Conservation (phyloP, 768 basidiomycete species). For the Daedalea quercina region DNA sequence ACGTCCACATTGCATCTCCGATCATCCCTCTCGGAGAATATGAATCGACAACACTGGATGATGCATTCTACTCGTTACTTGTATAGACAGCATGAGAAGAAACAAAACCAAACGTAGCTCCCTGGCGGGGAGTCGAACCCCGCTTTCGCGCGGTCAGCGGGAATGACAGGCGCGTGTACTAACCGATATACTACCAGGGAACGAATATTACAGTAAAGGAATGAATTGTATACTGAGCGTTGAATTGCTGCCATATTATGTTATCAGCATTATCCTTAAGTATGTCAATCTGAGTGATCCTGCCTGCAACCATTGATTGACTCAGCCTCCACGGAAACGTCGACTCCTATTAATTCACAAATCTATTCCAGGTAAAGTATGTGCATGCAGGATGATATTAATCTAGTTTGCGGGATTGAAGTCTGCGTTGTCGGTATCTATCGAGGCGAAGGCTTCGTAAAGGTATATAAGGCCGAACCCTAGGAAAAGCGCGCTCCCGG, state of each 20-base stretch:
- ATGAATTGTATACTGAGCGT: background rate
- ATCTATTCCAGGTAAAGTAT: background rate
- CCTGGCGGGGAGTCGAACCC: constrained; percentile 28
- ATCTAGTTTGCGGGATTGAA: constrained; percentile 5
- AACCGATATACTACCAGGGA: constrained; percentile 18
- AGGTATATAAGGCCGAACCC: constrained; percentile 79
- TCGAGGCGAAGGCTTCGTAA: constrained; percentile 37
- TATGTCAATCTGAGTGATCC: too few species aligned
- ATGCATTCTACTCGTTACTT: too few species aligned
- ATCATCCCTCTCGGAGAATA: too few species aligned
- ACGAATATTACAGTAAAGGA: background rate
- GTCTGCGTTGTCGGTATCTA: constrained; percentile 20
- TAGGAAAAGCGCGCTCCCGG: constrained; percentile 77
- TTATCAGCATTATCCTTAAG: too few species aligned
- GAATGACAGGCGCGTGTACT: constrained; percentile 19
- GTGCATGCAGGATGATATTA: constrained; percentile 7
- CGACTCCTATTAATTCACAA: too few species aligned
- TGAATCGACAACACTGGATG: too few species aligned
- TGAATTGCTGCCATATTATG: too few species aligned
- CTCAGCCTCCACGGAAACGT: too few species aligned
- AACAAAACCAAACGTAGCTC: too few species aligned
- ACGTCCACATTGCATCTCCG: too few species aligned
- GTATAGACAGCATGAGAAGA: too few species aligned
- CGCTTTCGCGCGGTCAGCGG: constrained; percentile 21
- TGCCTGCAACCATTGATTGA: too few species aligned